These are phyloP conservation scores for Mycena vulgaris DNA, from an alignment of 768 basidiomycete genomes.

Conservation along the genomic window DNA sequence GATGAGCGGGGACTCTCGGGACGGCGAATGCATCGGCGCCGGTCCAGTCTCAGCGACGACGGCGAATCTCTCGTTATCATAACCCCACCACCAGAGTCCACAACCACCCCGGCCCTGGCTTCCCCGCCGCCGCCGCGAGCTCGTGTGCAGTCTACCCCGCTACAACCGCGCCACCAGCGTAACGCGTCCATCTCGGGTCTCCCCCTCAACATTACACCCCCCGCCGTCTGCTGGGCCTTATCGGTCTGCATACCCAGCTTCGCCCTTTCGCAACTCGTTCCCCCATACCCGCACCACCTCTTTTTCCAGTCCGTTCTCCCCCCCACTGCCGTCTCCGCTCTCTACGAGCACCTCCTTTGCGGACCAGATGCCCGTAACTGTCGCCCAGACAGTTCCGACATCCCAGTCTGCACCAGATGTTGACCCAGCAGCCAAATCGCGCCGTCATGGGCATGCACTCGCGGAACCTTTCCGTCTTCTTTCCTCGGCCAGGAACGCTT, in stretches of 20 bases:
- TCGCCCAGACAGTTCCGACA: conserved; percentile 40
- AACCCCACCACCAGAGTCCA: conserved; percentile 39
- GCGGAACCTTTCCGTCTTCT: conserved; percentile 92
- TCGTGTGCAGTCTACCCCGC: conserved; percentile 48
- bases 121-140: conserved; percentile 41
- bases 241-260: conserved; percentile 48
- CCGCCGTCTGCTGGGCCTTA: conserved; percentile 51
- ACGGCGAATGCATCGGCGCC: conserved; percentile 32
- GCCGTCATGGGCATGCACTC: conserved; percentile 88
- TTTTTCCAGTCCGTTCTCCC: conserved; percentile 66
- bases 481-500: conserved; percentile 83
- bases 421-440: conserved; percentile 36
- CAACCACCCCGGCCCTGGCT: neutral
- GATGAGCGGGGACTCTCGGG: conserved; percentile 24
- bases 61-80: conserved; percentile 39
- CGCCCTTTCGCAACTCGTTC: conserved; percentile 53
- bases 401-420: conserved; percentile 41
- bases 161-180: conserved; percentile 40
- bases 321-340: conserved; percentile 67
- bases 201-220: conserved; percentile 34
- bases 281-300: conserved; percentile 64
- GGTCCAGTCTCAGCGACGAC: conserved; percentile 34
- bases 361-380: conserved; percentile 36
- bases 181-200: conserved; percentile 46
- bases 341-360: conserved; percentile 55